Evolutionary conservation across 2,329 filamentous ascomycete genomes (phyloP).

Genomic region (Alternaria postmessia): DNA sequence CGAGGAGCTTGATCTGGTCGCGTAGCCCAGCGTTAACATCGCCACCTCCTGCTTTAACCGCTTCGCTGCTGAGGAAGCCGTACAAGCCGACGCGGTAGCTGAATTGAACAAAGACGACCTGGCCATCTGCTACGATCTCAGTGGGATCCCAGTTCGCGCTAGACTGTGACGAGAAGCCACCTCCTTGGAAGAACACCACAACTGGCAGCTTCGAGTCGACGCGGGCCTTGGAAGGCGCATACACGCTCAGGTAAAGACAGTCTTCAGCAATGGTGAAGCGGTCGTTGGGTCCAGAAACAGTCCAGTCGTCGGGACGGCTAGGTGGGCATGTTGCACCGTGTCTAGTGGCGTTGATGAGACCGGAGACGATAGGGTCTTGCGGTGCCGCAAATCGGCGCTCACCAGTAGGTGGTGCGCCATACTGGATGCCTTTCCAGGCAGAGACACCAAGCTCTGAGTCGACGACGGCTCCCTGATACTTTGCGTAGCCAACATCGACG

Average conservation of each 20-base stretch:
- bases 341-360: constrained; percentile 26
- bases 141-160: constrained; percentile 66
- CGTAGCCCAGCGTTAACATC: constrained; percentile 73
- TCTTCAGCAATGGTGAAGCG: constrained; percentile 61
- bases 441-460: constrained; percentile 62
- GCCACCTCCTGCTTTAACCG: constrained; percentile 57
- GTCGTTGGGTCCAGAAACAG: constrained; percentile 15
- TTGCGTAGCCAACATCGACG: constrained; percentile 71
- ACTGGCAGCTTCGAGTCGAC: constrained; percentile 67
- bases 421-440: constrained; percentile 78
- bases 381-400: constrained; percentile 72
- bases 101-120: constrained; percentile 74
- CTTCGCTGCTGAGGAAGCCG: constrained; percentile 72
- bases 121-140: constrained; percentile 66
- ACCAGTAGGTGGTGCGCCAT: constrained; percentile 73
- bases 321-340: constrained; percentile 50
- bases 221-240: constrained; percentile 64
- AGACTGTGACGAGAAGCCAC: constrained; percentile 57
- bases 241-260: constrained; percentile 74
- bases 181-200: constrained; percentile 64
- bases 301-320: constrained; percentile 31
- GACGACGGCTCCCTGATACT: constrained; percentile 66
- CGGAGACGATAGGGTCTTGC: constrained; percentile 45
- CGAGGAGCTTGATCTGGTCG: constrained; percentile 72
- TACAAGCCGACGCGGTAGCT: constrained; percentile 81